phyloP scores from a whole-genome alignment of 371 early-diverging fungal species.

The Apophysomyces elegans region DNA sequence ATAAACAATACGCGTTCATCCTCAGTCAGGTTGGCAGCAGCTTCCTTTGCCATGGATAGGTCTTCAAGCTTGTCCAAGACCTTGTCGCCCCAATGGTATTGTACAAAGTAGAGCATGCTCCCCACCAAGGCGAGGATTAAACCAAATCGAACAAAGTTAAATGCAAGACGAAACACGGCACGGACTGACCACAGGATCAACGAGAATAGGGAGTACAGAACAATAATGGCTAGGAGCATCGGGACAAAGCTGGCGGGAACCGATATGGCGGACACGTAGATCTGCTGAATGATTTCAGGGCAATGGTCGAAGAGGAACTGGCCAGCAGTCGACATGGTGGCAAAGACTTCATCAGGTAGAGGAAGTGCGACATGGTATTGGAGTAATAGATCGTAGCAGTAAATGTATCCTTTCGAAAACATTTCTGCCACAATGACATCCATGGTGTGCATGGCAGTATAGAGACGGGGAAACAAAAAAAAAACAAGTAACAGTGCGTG shows the following conservation, averaged over 20 bases:
- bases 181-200: conserved; percentile 32
- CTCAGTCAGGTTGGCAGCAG: background rate
- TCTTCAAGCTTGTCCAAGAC: background rate
- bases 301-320: conserved; percentile 18
- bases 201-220: conserved; percentile 37
- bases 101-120: conserved; percentile 23
- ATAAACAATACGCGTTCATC: background rate
- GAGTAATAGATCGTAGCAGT: conserved; percentile 29
- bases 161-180: conserved; percentile 36
- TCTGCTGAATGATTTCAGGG: conserved; percentile 33
- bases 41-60: background rate
- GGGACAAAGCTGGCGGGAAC: conserved; percentile 19
- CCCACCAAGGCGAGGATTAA: conserved; percentile 32
- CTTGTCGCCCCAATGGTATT: conserved; percentile 14
- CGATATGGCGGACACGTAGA: conserved; percentile 15
- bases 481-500: conserved; percentile 1
- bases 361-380: conserved; percentile 31
- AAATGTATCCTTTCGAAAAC: conserved; percentile 36
- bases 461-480: background rate
- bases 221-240: conserved; percentile 31
- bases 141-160: conserved; percentile 45
- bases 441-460: conserved; percentile 11
- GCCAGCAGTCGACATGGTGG: conserved; percentile 13
- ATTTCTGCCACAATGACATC: conserved; percentile 30
- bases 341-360: conserved; percentile 27